Evolutionary conservation across 768 basidiomycete species (phyloP).

Genomic region (Russula earlei): DNA sequence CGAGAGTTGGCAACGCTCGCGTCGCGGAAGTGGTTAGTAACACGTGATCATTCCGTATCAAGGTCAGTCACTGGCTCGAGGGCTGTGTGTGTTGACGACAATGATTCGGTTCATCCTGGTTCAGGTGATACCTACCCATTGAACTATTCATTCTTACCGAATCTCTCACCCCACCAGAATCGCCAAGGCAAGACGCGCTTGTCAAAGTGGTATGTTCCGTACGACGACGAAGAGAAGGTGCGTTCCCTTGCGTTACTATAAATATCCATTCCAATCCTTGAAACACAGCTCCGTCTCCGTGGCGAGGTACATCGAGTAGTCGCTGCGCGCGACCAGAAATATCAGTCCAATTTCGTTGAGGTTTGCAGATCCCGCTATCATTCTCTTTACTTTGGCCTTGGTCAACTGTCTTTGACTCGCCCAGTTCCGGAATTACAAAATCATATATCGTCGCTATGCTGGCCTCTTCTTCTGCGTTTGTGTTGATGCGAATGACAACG

Average conservation of each 20-base stretch:
- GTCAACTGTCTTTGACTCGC: conserved; percentile 7
- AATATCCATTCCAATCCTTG: background rate
- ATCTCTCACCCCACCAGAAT: conserved; percentile 48
- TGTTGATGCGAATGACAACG: conserved; percentile 97
- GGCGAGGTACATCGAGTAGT: conserved; percentile 96
- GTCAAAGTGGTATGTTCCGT: conserved; percentile 98
- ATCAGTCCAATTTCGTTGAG: conserved; percentile 99
- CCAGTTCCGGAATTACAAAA: conserved; percentile 96
- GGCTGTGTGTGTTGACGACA: conserved; percentile 26
- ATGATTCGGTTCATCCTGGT: conserved; percentile 99
- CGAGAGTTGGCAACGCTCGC: too few species aligned
- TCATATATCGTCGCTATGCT: conserved; percentile 94
- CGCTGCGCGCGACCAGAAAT: conserved; percentile 95
- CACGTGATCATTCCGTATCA: too few species aligned
- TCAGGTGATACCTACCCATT: conserved; percentile 46
- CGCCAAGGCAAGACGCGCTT: conserved; percentile 96
- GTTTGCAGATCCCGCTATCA: conserved; percentile 34
- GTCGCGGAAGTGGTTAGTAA: too few species aligned
- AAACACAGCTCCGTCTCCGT: conserved; percentile 69
- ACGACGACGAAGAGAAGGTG: conserved; percentile 98
- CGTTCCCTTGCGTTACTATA: conserved; percentile 1
- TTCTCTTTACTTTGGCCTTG: background rate
- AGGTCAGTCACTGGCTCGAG: too few species aligned
- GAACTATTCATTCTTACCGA: background rate
- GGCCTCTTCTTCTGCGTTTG: conserved; percentile 98